Evolutionary conservation across 2,329 filamentous ascomycete genomes (phyloP).

Genomic region (Sclerotinia trifoliorum): DNA sequence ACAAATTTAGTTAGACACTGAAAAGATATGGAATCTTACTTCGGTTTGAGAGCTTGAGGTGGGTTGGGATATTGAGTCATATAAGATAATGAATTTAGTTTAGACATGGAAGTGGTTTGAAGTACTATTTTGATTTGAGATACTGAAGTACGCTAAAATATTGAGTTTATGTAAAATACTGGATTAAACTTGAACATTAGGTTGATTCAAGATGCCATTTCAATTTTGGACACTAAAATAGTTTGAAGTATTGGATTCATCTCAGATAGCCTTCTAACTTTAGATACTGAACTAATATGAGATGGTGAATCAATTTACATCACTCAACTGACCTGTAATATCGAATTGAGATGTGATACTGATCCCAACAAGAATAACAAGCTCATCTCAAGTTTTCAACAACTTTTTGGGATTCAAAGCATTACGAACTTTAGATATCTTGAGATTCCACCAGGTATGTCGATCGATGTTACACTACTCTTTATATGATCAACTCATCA

Average conservation of each 20-base stretch:
- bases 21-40: accelerated
- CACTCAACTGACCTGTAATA: no score
- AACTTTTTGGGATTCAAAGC: no score
- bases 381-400: no score
- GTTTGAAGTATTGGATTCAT: neutral
- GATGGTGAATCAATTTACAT: neutral
- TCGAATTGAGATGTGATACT: no score
- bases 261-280: neutral
- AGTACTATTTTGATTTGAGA: neutral
- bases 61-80: neutral
- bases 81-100: accelerated
- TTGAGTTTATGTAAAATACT: neutral
- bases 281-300: neutral
- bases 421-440: no score
- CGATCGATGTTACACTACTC: no score
- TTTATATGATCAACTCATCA: no score
- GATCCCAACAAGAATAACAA: no score
- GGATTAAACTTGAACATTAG: neutral
- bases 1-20: no score
- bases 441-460: no score
- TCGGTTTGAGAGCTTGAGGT: neutral
- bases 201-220: neutral
- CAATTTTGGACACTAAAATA: no score
- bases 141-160: neutral
- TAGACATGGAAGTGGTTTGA: accelerated